Evolutionary conservation across 495 filamentous ascomycete genomes (phyloP).

Genomic region (Tuber melanosporum): DNA sequence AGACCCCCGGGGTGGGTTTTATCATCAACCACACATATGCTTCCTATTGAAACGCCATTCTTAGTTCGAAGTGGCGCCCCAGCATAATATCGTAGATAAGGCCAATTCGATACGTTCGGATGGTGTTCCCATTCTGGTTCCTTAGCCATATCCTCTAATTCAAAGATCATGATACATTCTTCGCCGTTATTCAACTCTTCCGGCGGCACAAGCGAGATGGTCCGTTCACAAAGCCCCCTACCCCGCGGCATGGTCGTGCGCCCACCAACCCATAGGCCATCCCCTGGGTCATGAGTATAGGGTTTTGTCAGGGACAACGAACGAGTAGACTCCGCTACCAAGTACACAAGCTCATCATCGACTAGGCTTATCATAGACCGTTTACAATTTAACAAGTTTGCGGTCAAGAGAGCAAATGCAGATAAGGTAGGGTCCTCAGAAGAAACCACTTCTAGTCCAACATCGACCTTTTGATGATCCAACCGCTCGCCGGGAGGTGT

Average conservation of each 20-base stretch:
- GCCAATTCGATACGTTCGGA: conserved; percentile 45
- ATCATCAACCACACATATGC: conserved; percentile 60
- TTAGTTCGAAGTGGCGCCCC: conserved; percentile 62
- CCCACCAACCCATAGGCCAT: conserved; percentile 45
- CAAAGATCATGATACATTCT: conserved; percentile 43
- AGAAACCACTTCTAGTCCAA: conserved; percentile 16
- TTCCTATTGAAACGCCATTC: conserved; percentile 63
- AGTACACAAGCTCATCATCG: conserved; percentile 53
- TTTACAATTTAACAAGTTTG: conserved; percentile 50
- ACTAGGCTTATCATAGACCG: conserved; percentile 58
- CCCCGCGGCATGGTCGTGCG: conserved; percentile 45
- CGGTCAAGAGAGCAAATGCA: conserved; percentile 58
- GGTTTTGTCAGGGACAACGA: conserved; percentile 48
- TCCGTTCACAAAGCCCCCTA: conserved; percentile 50
- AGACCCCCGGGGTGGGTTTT: conserved; percentile 47
- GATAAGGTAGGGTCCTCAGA: conserved; percentile 56
- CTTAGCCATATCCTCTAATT: conserved; percentile 49
- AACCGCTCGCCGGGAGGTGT: neutral
- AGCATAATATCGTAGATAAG: conserved; percentile 55
- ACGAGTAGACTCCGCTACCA: conserved; percentile 58
- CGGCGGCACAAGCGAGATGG: conserved; percentile 41
- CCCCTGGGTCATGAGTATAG: conserved; percentile 42
- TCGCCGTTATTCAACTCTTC: conserved; percentile 35
- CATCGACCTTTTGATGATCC: neutral
- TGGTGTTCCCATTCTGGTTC: conserved; percentile 50